Conservation (phyloP, 2,329 filamentous ascomycete species). For the Nannizziopsis barbatae region DNA sequence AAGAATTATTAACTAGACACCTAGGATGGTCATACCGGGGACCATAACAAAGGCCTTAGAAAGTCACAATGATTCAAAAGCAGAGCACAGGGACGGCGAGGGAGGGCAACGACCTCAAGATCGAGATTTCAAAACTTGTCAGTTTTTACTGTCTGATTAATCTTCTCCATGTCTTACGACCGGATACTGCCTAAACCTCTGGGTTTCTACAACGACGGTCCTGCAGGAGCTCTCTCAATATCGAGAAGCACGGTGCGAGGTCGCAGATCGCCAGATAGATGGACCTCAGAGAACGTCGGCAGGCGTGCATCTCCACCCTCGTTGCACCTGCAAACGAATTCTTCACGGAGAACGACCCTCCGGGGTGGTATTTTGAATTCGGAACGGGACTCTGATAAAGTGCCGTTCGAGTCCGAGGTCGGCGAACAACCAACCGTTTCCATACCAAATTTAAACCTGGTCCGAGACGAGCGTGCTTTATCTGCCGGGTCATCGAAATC, state of each 20-base stretch:
- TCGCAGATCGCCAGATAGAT: conserved; percentile 32
- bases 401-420: neutral
- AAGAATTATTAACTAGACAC: conserved; percentile 11
- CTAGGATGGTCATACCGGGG: conserved; percentile 7
- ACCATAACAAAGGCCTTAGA: conserved; percentile 4
- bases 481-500: conserved; percentile 29
- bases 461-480: conserved; percentile 16
- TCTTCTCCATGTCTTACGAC: conserved; percentile 36
- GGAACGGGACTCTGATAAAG: neutral
- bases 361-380: neutral
- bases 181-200: conserved; percentile 37
- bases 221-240: conserved; percentile 25
- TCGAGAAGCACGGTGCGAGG: conserved; percentile 29
- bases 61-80: conserved; percentile 7
- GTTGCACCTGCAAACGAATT: neutral
- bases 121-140: neutral
- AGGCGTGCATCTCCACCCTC: neutral
- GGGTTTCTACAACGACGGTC: conserved; percentile 33
- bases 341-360: neutral
- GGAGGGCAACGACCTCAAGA: neutral
- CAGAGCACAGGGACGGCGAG: neutral
- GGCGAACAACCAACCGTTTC: conserved; percentile 1
- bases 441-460: conserved; percentile 5
- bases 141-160: conserved; percentile 1
- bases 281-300: neutral